phyloP scores from a whole-genome alignment of 495 filamentous ascomycete genomes.

The Hyaloscypha bicolor region DNA sequence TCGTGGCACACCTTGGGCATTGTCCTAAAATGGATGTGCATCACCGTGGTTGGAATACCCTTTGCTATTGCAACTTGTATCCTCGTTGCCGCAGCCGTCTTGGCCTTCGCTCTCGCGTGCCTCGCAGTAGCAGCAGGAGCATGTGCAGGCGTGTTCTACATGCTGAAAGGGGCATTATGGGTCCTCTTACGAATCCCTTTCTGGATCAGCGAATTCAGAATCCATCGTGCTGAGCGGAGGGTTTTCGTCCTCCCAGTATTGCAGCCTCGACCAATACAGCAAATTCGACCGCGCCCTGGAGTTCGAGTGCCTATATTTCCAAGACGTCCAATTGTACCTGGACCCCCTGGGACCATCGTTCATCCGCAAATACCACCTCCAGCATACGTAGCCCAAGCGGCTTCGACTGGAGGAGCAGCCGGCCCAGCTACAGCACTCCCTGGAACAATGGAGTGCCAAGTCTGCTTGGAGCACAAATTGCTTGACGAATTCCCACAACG shows the following conservation, averaged over 20 bases:
- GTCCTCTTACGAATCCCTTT: slow-evolving; percentile 5
- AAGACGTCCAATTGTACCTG: neutral
- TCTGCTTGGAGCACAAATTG: slow-evolving; percentile 21
- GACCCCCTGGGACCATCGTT: no score
- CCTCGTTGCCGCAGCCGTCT: slow-evolving; percentile 8
- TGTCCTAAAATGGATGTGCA: slow-evolving; percentile 29
- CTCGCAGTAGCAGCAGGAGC: neutral
- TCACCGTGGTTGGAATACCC: slow-evolving; percentile 23
- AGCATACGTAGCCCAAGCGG: slow-evolving; percentile 1
- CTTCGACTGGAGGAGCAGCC: neutral
- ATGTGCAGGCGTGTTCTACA: neutral
- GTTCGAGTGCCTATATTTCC: neutral
- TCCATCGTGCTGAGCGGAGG: slow-evolving; percentile 9
- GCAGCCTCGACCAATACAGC: neutral
- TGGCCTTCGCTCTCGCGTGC: slow-evolving; percentile 12
- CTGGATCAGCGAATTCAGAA: slow-evolving; percentile 15
- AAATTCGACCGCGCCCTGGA: neutral
- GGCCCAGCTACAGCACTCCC: slow-evolving; percentile 8
- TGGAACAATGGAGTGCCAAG: slow-evolving; percentile 12
- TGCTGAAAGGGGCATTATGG: neutral
- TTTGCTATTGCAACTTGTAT: slow-evolving; percentile 20
- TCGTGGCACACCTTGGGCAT: slow-evolving; percentile 25
- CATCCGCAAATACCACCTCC: neutral
- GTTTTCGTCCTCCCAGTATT: neutral
- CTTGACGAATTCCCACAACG: slow-evolving; percentile 9